Evolutionary conservation across 192 early-diverging fungal genomes (phyloP).

Genomic region (Chytriomyces hyalinus): DNA sequence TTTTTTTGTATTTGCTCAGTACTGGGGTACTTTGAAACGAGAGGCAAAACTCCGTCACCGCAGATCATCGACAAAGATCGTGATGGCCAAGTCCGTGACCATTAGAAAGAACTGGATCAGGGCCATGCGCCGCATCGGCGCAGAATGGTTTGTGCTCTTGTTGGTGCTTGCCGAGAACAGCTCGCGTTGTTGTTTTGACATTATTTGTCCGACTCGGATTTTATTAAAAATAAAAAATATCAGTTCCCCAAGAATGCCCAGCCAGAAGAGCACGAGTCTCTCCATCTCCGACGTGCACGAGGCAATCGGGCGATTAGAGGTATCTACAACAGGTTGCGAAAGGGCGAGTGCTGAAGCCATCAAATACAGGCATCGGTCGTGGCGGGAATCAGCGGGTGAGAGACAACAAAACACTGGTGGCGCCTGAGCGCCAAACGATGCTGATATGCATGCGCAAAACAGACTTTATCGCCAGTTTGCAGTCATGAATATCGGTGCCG

Average conservation of each 20-base stretch:
- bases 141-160: constrained; percentile 9
- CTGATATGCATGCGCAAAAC: no score
- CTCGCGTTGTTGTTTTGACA: neutral
- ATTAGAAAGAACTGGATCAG: constrained; percentile 44
- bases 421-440: no score
- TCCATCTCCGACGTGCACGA: no score
- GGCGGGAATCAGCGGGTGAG: constrained; percentile 10
- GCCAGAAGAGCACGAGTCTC: no score
- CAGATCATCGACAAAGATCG: constrained; percentile 46
- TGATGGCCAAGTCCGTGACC: constrained; percentile 38
- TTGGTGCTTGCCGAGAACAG: constrained; percentile 8
- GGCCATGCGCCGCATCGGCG: constrained; percentile 35
- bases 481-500: neutral
- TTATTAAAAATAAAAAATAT: no score
- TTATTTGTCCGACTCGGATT: neutral
- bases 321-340: no score
- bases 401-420: no score
- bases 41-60: neutral
- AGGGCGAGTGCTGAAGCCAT: no score
- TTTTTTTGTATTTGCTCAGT: neutral
- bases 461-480: constrained; percentile 23
- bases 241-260: no score
- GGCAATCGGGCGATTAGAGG: no score
- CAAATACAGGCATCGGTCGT: neutral
- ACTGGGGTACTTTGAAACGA: no score